These are phyloP conservation scores for Papiliotrema terrestris DNA, from an alignment of 1,284 basidiomycete genomes.

Conservation along the genomic window DNA sequence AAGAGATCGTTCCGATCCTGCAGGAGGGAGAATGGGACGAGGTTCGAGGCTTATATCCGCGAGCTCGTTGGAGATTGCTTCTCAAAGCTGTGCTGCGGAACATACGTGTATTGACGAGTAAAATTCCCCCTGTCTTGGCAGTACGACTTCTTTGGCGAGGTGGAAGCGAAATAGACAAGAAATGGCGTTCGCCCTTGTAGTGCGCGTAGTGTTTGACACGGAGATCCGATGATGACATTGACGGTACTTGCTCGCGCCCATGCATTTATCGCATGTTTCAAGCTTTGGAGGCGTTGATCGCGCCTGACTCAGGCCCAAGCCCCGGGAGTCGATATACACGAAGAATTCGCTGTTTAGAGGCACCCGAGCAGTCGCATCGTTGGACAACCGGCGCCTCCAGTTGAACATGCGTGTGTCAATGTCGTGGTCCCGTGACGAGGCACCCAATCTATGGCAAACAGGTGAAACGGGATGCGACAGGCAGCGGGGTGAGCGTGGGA, in stretches of 20 bases:
- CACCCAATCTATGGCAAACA: too few species aligned
- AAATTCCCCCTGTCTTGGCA: background rate
- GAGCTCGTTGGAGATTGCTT: background rate
- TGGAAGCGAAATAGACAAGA: background rate
- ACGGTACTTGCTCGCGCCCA: background rate
- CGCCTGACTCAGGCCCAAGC: background rate
- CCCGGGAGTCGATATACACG: background rate
- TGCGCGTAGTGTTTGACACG: background rate
- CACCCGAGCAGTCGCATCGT: background rate
- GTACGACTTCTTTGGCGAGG: background rate
- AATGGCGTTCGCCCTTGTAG: background rate
- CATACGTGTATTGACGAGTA: background rate
- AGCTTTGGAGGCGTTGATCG: background rate
- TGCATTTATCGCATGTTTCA: background rate
- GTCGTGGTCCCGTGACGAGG: background rate
- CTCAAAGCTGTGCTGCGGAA: background rate
- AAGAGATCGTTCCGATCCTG: too few species aligned
- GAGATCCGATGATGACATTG: background rate
- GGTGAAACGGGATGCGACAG: too few species aligned
- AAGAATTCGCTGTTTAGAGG: background rate
- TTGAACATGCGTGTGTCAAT: background rate
- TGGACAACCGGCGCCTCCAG: background rate
- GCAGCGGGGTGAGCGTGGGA: too few species aligned
- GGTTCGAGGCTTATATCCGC: background rate
- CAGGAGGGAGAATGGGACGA: background rate